Base-by-base conservation (phyloP, 176 grass and related monocot genomes). In the Pontederia paniculata region DNA sequence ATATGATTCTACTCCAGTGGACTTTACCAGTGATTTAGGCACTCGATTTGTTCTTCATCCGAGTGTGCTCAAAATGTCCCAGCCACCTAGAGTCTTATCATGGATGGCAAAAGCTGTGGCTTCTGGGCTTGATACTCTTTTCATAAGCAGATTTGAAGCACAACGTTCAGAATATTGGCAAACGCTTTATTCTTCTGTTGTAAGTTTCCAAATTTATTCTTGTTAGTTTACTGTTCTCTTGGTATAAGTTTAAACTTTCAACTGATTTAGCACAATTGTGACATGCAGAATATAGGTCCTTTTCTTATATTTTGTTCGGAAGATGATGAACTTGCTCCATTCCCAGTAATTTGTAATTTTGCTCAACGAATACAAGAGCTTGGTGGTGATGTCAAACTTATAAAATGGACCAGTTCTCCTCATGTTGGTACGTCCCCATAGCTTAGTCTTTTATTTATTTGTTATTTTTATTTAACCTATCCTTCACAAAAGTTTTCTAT, bases 291-390 rank as follows among this genome's bases (percentile, higher is more conserved):
- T 80, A 60, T 77, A 19, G 91, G 91, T 15, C 85, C 86, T 12
- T 76, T 89, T 64, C 73, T 89, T n/a, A 87, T 96, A 76, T 66
- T 96, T 22, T 96, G 91, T 75, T 96, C 91, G 8, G 91, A 89
- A 68, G 82, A 86, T 69, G 91, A 97, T 69, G 68, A 84, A 50
- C 68, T 97, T 70, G 82, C 86, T 12, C 60, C 91, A 12, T 83
- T 55, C 72, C 65, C 74, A 21, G 58, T 90, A 65, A 53, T 97
- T 76, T 70, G 81, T 77, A 70, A 81, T 47, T 97, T 97, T 79
- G 68, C 52, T 23, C 72, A 74, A 19, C 73, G 60, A 48, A 66
- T 97, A 31, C 71, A 86, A 21, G 82, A 97, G 57, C 74, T 77
- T 63, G 83, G 82, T 54, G 86, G 73, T 73, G 79, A 89, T 82